Conservation (phyloP, 257 asterid species). For the Solanum piurae region DNA sequence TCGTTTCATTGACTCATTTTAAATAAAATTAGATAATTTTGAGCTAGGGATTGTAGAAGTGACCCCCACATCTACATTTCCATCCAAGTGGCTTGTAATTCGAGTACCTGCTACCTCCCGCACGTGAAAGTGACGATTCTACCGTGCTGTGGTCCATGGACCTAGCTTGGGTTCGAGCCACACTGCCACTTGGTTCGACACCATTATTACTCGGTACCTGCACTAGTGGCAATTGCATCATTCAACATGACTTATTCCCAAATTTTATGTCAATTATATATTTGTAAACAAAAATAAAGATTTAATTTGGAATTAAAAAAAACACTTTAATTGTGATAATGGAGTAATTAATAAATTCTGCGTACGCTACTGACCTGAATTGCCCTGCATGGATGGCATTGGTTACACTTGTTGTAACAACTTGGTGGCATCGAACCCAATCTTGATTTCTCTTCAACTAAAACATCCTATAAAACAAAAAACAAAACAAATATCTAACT, state of each 20-base stretch:
- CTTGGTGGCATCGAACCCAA: conserved; percentile 94
- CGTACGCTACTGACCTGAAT: conserved; percentile 20
- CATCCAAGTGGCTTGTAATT: conserved; percentile 99
- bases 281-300: neutral
- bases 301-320: neutral
- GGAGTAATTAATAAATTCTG: neutral
- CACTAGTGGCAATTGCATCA: neutral
- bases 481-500: neutral
- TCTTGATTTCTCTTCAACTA: conserved; percentile 67
- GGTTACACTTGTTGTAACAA: conserved; percentile 87
- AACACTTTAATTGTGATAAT: neutral
- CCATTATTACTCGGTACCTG: conserved; percentile 65
- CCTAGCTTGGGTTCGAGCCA: neutral
- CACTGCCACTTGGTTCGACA: neutral
- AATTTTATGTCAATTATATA: neutral
- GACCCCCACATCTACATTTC: conserved; percentile 92
- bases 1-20: too few relatives aligned
- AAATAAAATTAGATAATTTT: neutral
- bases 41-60: conserved; percentile 59
- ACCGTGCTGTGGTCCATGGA: conserved; percentile 10
- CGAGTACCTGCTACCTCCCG: conserved; percentile 55
- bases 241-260: neutral
- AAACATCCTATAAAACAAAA: conserved; percentile 24
- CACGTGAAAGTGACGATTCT: conserved; percentile 8
- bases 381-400: conserved; percentile 96